Conservation (phyloP, 176 grass and related monocot genomes). For the Bromus sterilis region DNA sequence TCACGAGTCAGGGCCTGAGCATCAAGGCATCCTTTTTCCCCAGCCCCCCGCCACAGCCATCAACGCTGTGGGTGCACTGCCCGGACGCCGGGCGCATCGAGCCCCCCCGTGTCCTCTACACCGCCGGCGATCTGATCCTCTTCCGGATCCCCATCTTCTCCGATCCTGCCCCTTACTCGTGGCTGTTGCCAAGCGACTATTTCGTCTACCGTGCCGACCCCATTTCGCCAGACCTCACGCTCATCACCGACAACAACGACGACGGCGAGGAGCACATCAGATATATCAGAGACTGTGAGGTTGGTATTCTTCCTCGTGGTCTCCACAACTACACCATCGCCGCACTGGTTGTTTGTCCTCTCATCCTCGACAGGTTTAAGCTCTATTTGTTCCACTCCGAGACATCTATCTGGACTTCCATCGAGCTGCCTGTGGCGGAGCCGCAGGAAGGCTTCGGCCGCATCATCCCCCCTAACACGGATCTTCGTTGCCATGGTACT, state of each 20-base stretch:
- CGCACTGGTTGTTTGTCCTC: neutral
- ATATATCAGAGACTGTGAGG: neutral
- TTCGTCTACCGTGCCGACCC: neutral
- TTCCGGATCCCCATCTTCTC: neutral
- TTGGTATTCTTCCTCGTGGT: neutral
- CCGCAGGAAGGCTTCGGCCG: neutral
- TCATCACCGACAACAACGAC: neutral
- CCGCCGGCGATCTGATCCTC: neutral
- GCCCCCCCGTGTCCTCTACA: neutral
- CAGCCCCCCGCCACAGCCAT: neutral
- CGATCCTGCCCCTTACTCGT: no score
- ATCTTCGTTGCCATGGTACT: neutral
- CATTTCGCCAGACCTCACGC: neutral
- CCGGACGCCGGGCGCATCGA: neutral
- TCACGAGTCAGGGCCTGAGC: neutral
- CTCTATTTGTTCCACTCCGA: neutral
- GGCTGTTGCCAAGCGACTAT: neutral
- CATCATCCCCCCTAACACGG: neutral
- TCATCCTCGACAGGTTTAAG: neutral
- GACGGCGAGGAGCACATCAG: neutral
- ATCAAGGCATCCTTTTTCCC: neutral
- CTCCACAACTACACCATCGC: neutral
- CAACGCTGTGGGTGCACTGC: neutral
- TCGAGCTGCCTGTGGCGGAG: neutral
- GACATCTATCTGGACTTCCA: neutral